Base-by-base conservation (phyloP, 2,329 filamentous ascomycete species). In the Exserohilum turcica region DNA sequence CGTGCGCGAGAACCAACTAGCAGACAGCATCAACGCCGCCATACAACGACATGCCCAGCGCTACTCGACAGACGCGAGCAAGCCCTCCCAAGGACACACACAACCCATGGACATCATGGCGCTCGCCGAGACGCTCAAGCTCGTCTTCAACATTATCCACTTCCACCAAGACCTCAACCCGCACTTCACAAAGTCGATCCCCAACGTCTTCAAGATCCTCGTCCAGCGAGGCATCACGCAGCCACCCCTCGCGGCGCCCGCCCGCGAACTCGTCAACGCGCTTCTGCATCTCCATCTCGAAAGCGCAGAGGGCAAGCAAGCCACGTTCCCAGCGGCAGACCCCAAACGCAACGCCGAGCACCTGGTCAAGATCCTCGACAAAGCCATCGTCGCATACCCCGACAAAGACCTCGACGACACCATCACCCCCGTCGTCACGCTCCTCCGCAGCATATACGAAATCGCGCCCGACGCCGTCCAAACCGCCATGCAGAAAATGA, bases 121-220 rank as follows among this genome's bases (percentile, higher is more conserved):
- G 0, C 80, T 97, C 32, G 82, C 81, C 7, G 93, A 97, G 73
- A 93, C 89, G 0, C 78, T 94, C 43, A 97, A 96, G 68, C 81
- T 97, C 35, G 77, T 96, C 45, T 97, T 95, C 80, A 97, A 97
- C 73, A 80, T 96, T 47, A 89, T 89, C 1, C 87, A 92, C 64
- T 86, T 87, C 66, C 88, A 87, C 65, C 84, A 86, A 3, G 80
- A 86, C 36, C 80, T 87, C 21, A 75, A 78, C 4, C 72, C 78
- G 0, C 76, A 79, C 0, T 95, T 97, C 68, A 85, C 85, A 1
- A 77, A 83, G 18, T 85, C 88, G 2, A 82, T 95, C 36, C 82
- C 86, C 9, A 81, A 86, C 54, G 84, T 97, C 24, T 79, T 92
- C 51, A 83, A 84, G 38, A 82, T 97, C 15, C 78, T 97, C 13